phyloP scores from a whole-genome alignment of 805 yeast species.

The Candida lessepsii region DNA sequence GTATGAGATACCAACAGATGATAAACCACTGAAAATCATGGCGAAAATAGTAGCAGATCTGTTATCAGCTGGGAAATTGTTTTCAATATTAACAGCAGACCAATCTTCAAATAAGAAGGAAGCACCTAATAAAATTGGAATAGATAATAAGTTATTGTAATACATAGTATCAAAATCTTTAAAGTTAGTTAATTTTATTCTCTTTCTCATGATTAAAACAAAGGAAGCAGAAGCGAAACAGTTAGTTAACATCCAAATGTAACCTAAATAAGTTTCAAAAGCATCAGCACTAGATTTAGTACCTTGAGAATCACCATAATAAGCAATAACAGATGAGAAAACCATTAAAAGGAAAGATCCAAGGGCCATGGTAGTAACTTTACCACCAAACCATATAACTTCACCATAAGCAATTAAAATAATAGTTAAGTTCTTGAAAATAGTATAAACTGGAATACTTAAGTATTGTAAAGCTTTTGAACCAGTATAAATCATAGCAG shows the following conservation, averaged over 20 bases:
- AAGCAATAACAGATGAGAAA: conserved; percentile 92
- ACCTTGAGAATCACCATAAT: conserved; percentile 71
- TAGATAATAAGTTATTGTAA: conserved; percentile 91
- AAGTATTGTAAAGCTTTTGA: conserved; percentile 91
- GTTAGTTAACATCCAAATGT: conserved; percentile 95
- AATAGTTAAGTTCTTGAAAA: conserved; percentile 95
- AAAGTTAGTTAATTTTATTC: conserved; percentile 95
- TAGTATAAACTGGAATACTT: conserved; percentile 94
- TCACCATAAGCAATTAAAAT: conserved; percentile 98
- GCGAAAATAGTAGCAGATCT: conserved; percentile 69
- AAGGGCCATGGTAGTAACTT: conserved; percentile 84
- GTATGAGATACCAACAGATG: conserved; percentile 96
- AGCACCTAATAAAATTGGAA: conserved; percentile 78
- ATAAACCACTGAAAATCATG: conserved; percentile 90
- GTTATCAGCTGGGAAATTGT: conserved; percentile 75
- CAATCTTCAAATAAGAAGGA: conserved; percentile 89
- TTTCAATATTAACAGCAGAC: conserved; percentile 73
- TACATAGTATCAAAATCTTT: conserved; percentile 97
- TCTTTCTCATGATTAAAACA: conserved; percentile 93
- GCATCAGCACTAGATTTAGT: conserved; percentile 40
- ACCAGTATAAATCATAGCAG: conserved; percentile 92
- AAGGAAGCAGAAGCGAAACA: conserved; percentile 93
- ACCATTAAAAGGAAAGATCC: conserved; percentile 91
- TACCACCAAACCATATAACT: conserved; percentile 94
- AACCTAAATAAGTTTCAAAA: conserved; percentile 63